Evolutionary conservation across 495 filamentous ascomycete species (phyloP), one percentile per base, ranked within the genome.

Genomic region (Trichoderma asperelloides): DNA sequence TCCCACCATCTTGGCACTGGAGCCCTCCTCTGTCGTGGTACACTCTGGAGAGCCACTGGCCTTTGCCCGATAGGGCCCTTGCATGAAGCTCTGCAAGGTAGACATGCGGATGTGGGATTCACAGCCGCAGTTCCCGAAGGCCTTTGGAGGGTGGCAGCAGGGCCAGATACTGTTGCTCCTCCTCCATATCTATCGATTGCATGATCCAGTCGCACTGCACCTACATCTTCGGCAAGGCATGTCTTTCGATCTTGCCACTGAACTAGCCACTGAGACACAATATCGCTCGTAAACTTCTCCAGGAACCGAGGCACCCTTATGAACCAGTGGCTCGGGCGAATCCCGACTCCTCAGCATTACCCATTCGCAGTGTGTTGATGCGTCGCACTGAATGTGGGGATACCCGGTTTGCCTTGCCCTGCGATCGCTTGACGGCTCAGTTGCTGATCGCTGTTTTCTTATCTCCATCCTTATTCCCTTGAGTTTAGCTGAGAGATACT

Each of bases 81-180:
- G 55, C 55, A 60, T 27, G 25, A 60, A 60, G 11, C 12, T 13
- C 27, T 23, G 16, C 55, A 30, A 60, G 25, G 55, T 21, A 60
- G 11, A 60, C 11, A 30, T 60, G 55, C 55, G 55, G 49, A 37
- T 37, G 55, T 60, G 55, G 55, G 55, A 28, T 60, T 60, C 25
- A 60, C 16, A 60, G 55, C 55, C 55, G 55, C 55, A 60, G 55
- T 60, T 60, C 25, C 55, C 55, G 55, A 60, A 60, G 55, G 12
- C 55, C 55, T 60, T 60, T 60, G 27, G 55, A 30, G 27, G 55
- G 55, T 51, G 55, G 55, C 16, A 25, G 55, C 25, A 60, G 28
- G 11, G 43, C n/a, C 15, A n/a, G 25, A 30, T 11, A 12, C 27
- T 25, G 27, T 15, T 27, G 27, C 25, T 27, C 27, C 27, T 27